Percentiles rank a stretch among this genome's conserved stretches.
These are phyloP conservation scores for Ustilago esculenta DNA, from an alignment of 1,284 basidiomycete species.

Conservation along the genomic window DNA sequence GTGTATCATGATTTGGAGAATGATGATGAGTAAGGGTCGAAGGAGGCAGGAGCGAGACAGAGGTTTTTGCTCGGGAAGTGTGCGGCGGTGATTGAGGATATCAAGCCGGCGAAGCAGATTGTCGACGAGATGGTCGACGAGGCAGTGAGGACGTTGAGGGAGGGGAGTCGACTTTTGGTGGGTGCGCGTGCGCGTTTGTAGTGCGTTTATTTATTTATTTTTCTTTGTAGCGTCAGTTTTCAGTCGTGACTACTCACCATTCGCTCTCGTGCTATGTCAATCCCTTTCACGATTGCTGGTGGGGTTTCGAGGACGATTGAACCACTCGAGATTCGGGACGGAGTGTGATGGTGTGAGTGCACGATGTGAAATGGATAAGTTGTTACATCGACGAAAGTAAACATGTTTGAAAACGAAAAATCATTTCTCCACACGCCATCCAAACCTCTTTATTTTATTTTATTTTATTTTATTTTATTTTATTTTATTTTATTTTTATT, in stretches of 20 bases:
- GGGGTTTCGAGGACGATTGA: no score
- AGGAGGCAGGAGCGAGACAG: constrained; percentile 46
- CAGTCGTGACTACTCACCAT: no score
- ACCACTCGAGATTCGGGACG: no score
- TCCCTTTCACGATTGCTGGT: no score
- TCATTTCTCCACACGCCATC: no score
- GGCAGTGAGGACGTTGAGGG: constrained; percentile 47
- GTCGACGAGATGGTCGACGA: constrained; percentile 61
- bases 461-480: no score
- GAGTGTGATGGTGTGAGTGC: no score
- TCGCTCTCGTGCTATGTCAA: no score
- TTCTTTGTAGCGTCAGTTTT: neutral
- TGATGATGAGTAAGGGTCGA: constrained; percentile 58
- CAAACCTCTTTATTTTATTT: no score
- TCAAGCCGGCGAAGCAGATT: constrained; percentile 58
- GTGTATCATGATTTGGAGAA: constrained; percentile 60
- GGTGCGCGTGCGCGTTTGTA: constrained; percentile 27
- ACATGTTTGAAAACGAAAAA: no score
- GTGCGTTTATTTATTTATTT: neutral
- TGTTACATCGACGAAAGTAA: no score
- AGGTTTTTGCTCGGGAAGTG: constrained; percentile 60
- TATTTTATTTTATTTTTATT: neutral
- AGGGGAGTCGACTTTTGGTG: constrained; percentile 40
- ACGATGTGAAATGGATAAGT: no score
- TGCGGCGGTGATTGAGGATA: constrained; percentile 72